Conservation (phyloP, 2,329 filamentous ascomycete genomes). For the Neopestalotiopsis rosae region DNA sequence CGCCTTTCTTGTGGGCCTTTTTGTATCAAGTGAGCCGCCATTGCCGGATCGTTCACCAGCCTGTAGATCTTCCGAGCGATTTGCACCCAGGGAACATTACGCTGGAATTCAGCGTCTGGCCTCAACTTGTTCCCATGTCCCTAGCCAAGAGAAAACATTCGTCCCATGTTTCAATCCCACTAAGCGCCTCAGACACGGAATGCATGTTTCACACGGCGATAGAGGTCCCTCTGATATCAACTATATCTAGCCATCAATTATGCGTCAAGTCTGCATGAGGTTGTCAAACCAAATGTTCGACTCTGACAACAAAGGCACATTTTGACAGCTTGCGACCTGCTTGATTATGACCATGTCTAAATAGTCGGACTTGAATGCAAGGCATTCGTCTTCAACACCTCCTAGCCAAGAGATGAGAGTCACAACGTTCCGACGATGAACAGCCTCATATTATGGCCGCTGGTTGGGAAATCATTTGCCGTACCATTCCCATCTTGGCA, state of each 20-base stretch:
- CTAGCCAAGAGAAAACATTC: neutral
- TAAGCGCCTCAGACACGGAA: constrained; percentile 3
- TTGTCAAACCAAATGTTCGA: neutral
- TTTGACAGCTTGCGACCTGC: neutral
- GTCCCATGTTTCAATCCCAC: constrained; percentile 1
- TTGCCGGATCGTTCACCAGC: constrained; percentile 27
- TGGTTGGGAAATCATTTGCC: neutral
- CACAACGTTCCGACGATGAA: neutral
- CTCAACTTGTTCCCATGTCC: neutral
- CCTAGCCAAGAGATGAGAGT: neutral
- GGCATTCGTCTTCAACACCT: neutral
- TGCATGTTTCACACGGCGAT: constrained; percentile 5
- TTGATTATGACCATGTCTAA: neutral
- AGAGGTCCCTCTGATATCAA: neutral
- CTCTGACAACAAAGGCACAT: neutral
- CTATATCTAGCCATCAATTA: neutral
- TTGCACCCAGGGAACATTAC: constrained; percentile 22
- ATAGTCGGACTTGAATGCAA: neutral
- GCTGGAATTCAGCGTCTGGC: constrained; percentile 10
- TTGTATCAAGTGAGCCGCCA: constrained; percentile 33
- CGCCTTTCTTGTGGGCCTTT: constrained; percentile 2
- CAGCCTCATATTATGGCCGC: neutral
- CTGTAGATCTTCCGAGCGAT: constrained; percentile 28
- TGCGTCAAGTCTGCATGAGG: neutral
- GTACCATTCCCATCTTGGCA: neutral